These are phyloP conservation scores for Emydomyces testavorans DNA, from an alignment of 2,329 filamentous ascomycete species.

Conservation along the genomic window DNA sequence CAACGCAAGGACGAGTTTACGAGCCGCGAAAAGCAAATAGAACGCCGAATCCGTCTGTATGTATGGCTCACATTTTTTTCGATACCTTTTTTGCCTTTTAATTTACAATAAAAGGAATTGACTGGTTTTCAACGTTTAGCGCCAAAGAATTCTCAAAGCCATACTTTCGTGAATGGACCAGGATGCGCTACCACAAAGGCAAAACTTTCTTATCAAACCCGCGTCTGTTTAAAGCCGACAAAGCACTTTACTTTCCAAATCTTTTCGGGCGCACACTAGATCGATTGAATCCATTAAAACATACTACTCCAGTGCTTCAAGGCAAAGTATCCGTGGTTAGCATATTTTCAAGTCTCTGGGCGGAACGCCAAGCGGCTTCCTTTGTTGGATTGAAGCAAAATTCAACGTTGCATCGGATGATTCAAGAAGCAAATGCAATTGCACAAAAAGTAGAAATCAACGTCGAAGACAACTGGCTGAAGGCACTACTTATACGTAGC, in stretches of 20 bases:
- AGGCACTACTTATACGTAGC: slow-evolving; percentile 44
- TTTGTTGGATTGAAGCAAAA: slow-evolving; percentile 59
- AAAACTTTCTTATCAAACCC: slow-evolving; percentile 85
- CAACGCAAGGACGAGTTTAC: slow-evolving; percentile 70
- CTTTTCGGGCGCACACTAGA: slow-evolving; percentile 66
- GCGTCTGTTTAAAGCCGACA: slow-evolving; percentile 69
- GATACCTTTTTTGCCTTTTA: not conserved
- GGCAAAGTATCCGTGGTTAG: slow-evolving; percentile 68
- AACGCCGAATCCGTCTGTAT: slow-evolving; percentile 63
- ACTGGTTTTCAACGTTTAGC: slow-evolving; percentile 31
- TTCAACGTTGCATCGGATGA: slow-evolving; percentile 52
- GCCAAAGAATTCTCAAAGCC: slow-evolving; percentile 68
- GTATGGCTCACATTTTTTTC: slow-evolving; percentile 16
- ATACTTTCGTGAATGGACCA: slow-evolving; percentile 93
- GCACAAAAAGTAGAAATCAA: slow-evolving; percentile 81
- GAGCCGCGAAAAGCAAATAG: slow-evolving; percentile 72
- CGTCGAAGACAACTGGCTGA: slow-evolving; percentile 66
- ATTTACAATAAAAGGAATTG: slow-evolving; percentile 13
- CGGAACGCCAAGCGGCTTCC: slow-evolving; percentile 62
- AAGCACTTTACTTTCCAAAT: slow-evolving; percentile 88
- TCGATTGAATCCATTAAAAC: slow-evolving; percentile 43
- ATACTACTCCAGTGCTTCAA: slow-evolving; percentile 65
- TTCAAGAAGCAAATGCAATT: slow-evolving; percentile 42
- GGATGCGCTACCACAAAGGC: slow-evolving; percentile 68
- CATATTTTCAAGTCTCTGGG: slow-evolving; percentile 77